Evolutionary conservation across 768 basidiomycete genomes (phyloP), one percentile per base, ranked within the genome.

Genomic region (Suillus tomentosus): DNA sequence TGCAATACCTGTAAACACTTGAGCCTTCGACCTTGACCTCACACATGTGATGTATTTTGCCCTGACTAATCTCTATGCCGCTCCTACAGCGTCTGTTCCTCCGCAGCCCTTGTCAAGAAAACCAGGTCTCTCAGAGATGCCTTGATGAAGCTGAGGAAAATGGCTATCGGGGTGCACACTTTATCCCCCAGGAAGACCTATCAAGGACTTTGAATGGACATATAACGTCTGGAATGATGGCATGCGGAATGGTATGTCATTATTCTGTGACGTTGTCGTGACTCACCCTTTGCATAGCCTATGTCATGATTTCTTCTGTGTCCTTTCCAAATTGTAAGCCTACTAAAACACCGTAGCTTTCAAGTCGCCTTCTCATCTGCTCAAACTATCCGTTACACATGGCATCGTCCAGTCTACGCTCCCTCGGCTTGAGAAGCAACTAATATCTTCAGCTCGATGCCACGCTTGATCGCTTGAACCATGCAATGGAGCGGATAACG

Each of bases 241-340:
- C 80, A 81, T 1, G 70, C 77, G 5, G 73, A 79, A 8, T 70
- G 13, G 93, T 94, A 72, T 36, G 86, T 82, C 13, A 27, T 19
- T 31, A 57, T 58, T 50, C 42, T 36, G 51, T 47, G 42, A 37
- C 15, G n/a, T 11, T 65, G n/a, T 10, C 91, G 95, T 71, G 95
- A 98, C 70, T 84, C 90, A 4, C 77, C 87, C 95, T 95, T 17
- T 85, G 95, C 54, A 95, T 31, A 31, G 31, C 31, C 31, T 98
- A 67, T 97, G 92, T 79, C 96, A 98, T 66, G 95, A 96, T 75
- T 93, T 96, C 78, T 96, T 96, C 79, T 95, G 95, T 95, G 71
- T 68, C 90, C 81, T 11, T 34, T 36, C 60, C n/a, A 19, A 13
- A 19, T 24, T 37, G 8, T 66, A 9, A 42, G 37, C 36, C 31